Evolutionary conservation across 2,329 filamentous ascomycete species (phyloP), one percentile per base, ranked within the genome.

Genomic region (Dactylonectria estremocensis): DNA sequence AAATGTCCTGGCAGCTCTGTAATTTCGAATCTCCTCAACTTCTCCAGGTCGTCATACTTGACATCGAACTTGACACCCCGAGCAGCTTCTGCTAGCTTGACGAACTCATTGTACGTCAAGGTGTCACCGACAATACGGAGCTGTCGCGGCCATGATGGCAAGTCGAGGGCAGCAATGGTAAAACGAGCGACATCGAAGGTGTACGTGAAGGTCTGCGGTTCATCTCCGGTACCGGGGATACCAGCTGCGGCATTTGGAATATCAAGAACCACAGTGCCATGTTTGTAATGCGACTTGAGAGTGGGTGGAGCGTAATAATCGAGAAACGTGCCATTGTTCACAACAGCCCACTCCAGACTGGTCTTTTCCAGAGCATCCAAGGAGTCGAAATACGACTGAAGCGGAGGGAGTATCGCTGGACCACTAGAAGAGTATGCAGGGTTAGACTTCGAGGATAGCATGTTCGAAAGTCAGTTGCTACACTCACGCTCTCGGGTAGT

Each of bases 381-480:
- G 11, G 57, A 61, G 49, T 61, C 48, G 14, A 61, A 61, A 35
- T 61, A 61, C 3, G 57, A 53, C n/a, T 61, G 31, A 8, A 61
- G 57, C 14, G 46, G 57, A 5, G 57, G 57, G 28, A 61, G 57
- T n/a, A 61, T 45, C 18, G 22, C 43, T 28, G 22, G 18, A 7
- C 43, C 56, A 40, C 43, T 59, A 20, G 18, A 8, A 13, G 5
- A 53, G 11, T 35, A 16, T 24, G 13, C 4, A 20, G 16, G 8
- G 9, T 8, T 5, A n/a, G 10, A 24, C 8, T 24, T 18, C 46
- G 20, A 11, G 24, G 20, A 24, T 14, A 13, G 10, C 24, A 6
- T 14, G n/a, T 13, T 48, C 11, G n/a, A 8, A 7, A 28, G 24
- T 7, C 14, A n/a, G 40, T 14, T 7, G 8, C 2, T 7, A n/a